phyloP scores from a whole-genome alignment of 352 stramenopile genomes.

The Phytophthora capsici region DNA sequence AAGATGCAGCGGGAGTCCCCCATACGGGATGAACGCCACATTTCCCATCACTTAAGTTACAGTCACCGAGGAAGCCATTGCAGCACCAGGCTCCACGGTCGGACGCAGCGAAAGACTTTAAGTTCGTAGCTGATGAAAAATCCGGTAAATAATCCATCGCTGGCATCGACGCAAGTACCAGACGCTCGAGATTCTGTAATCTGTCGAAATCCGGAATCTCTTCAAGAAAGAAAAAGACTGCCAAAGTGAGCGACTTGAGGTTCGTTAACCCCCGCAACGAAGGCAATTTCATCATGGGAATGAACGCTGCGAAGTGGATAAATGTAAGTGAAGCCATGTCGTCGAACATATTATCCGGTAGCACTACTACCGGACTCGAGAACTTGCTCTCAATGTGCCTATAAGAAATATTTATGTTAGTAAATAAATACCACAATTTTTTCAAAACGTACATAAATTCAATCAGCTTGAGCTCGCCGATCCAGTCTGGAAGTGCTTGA shows the following conservation, averaged over 20 bases:
- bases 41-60: conserved; percentile 13
- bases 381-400: conserved; percentile 7
- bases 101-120: conserved; percentile 16
- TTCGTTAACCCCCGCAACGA: conserved; percentile 37
- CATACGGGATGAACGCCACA: conserved; percentile 21
- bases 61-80: conserved; percentile 39
- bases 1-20: conserved; percentile 19
- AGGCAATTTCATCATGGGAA: conserved; percentile 24
- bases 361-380: neutral
- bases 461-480: conserved; percentile 26
- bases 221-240: conserved; percentile 10
- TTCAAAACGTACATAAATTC: conserved; percentile 33
- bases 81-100: conserved; percentile 34
- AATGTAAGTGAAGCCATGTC: conserved; percentile 45
- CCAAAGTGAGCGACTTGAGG: conserved; percentile 40
- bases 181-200: conserved; percentile 24
- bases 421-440: too few relatives aligned
- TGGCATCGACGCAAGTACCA: conserved; percentile 19
- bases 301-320: conserved; percentile 38
- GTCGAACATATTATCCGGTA: conserved; percentile 44
- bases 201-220: conserved; percentile 24
- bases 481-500: conserved; percentile 11
- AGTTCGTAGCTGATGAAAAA: conserved; percentile 12
- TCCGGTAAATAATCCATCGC: conserved; percentile 20
- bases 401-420: neutral